Evolutionary conservation across 1,139 yeast genomes (phyloP), one percentile per base, ranked within the genome.

Genomic region (Zygotorulaspora mrakii): DNA sequence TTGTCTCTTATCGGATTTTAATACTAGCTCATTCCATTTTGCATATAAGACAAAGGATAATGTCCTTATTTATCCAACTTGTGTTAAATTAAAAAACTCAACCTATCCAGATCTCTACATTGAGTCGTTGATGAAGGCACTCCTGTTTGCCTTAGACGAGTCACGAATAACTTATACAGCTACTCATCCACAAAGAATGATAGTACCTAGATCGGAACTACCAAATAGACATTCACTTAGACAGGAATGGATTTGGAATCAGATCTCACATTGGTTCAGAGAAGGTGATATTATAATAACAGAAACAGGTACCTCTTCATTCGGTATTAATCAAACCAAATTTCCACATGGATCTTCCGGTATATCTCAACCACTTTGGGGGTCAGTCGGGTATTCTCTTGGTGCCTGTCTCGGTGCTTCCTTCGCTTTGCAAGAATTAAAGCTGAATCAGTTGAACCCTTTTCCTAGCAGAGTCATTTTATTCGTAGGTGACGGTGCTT

Each of bases 231-330:
- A 66, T 13, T 62, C 66, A 23, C 62, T 86, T 49, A 73, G 79
- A 42, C 95, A 86, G 65, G 82, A 82, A 57, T 86, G 84, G 81
- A 68, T 86, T 50, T 86, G 95, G 95, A 76, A 79, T 45, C 75
- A 79, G 58, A 70, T 86, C 33, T 76, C 88, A 6, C 70, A 76
- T 23, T 86, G 89, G 83, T 74, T 86, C 55, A 69, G 73, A 57
- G 79, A 77, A 50, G 88, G 89, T 39, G 95, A 85, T 66, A 73
- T 85, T 38, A 74, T 86, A 44, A 74, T 86, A 47, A 79, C 91
- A 29, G 95, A 86, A 64, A 85, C 94, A 10, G 95, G 95, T 65
- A 85, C 95, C 14, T 82, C 94, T 8, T 85, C 94, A 6, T 85
- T 86, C 54, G 95, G 95, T 62, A 77, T 86, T 46, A 75, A 81